Conservation (phyloP, 176 grass and related monocot species). For the Musa acuminata region DNA sequence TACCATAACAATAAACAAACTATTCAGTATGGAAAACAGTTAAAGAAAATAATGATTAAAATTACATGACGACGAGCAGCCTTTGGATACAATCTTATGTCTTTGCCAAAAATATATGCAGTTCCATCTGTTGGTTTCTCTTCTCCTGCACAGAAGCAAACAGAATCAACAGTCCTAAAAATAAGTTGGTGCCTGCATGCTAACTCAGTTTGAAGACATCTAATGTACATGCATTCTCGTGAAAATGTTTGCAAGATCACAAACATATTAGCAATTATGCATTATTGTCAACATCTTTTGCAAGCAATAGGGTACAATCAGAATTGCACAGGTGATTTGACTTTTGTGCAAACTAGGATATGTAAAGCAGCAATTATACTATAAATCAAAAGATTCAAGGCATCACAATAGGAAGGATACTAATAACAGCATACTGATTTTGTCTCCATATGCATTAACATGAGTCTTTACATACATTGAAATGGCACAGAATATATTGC, state of each 20-base stretch:
- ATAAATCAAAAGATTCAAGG: too few relatives aligned
- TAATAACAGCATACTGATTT: too few relatives aligned
- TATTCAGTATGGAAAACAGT: not conserved
- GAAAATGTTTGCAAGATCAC: too few relatives aligned
- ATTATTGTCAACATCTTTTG: not conserved
- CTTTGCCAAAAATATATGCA: conserved; percentile 42
- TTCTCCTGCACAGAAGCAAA: conserved; percentile 26
- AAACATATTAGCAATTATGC: too few relatives aligned
- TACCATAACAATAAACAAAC: conserved; percentile 4
- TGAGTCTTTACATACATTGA: too few relatives aligned
- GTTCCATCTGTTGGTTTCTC: conserved; percentile 41
- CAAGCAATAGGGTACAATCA: not conserved
- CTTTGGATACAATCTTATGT: conserved; percentile 40
- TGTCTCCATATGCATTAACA: too few relatives aligned
- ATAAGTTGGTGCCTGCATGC: not conserved
- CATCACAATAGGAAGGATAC: too few relatives aligned
- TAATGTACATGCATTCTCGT: too few relatives aligned
- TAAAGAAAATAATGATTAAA: conserved; percentile 6
- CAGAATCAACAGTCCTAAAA: not conserved
- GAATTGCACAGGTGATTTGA: too few relatives aligned
- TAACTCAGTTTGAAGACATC: not conserved
- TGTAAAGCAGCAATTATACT: too few relatives aligned
- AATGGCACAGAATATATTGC: too few relatives aligned
- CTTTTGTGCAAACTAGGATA: too few relatives aligned
- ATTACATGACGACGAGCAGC: conserved; percentile 40